These are phyloP conservation scores for Venturia effusa DNA, from an alignment of 2,329 filamentous ascomycete genomes.

Conservation along the genomic window DNA sequence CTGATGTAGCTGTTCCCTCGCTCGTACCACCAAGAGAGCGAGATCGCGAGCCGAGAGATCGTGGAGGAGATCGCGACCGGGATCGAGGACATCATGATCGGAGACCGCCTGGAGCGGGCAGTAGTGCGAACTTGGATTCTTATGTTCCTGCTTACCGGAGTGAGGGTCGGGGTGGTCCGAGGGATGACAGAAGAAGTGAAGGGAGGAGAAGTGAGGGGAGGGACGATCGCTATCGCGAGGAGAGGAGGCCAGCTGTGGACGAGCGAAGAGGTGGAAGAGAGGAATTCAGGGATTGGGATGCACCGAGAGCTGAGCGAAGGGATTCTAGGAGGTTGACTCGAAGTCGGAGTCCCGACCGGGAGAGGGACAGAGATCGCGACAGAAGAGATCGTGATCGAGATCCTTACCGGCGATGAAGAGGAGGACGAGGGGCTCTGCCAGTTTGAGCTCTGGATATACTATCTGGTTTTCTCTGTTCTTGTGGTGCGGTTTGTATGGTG, in stretches of 20 bases:
- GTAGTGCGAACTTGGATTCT: neutral
- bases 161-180: neutral
- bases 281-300: conserved; percentile 9
- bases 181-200: conserved; percentile 10
- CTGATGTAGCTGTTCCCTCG: conserved; percentile 17
- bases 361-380: conserved; percentile 13
- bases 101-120: neutral
- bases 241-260: conserved; percentile 13
- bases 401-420: conserved; percentile 21
- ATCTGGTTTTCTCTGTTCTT: neutral
- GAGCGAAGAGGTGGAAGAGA: conserved; percentile 10
- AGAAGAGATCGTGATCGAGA: conserved; percentile 14
- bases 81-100: neutral
- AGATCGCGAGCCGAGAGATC: neutral
- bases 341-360: conserved; percentile 16
- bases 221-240: conserved; percentile 15
- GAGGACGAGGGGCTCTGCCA: neutral
- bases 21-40: neutral
- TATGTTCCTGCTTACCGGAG: conserved; percentile 7
- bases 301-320: conserved; percentile 11
- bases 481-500: neutral
- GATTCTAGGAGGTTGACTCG: conserved; percentile 18
- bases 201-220: conserved; percentile 11
- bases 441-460: neutral
- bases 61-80: neutral